Evolutionary conservation across 139 green algal species (phyloP).

Genomic region (Coccomyxa sp.): DNA sequence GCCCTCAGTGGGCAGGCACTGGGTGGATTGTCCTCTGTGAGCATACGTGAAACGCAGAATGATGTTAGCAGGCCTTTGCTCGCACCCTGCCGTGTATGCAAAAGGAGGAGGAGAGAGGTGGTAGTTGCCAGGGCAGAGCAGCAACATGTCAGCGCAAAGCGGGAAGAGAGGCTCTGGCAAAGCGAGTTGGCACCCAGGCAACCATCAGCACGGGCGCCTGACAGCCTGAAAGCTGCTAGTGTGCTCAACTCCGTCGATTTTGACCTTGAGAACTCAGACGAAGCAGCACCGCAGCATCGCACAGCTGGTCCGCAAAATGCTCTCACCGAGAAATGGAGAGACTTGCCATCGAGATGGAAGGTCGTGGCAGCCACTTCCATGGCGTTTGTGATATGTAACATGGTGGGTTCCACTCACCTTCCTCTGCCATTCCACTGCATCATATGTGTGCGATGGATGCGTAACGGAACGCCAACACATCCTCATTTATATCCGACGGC

Average conservation of each 20-base stretch:
- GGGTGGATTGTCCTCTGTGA: background rate
- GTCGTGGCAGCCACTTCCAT: slow-evolving; percentile 59
- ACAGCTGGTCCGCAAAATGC: no score
- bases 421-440: no score
- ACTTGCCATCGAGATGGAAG: slow-evolving; percentile 63
- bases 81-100: background rate
- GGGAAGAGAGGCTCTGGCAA: background rate
- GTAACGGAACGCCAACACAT: background rate
- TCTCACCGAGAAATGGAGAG: slow-evolving; percentile 36
- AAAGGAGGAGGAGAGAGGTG: background rate
- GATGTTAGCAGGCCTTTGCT: background rate
- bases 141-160: background rate
- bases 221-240: background rate
- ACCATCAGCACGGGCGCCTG: no score
- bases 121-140: background rate
- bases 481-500: background rate
- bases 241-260: background rate
- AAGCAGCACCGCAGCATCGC: background rate
- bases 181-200: background rate
- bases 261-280: background rate
- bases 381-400: slow-evolving; percentile 96
- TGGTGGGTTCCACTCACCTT: slow-evolving; percentile 68
- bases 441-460: no score
- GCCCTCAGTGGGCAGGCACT: background rate
- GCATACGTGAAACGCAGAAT: no score